Evolutionary conservation across 2,329 filamentous ascomycete species (phyloP).

Genomic region (Dactylellina leptospora): DNA sequence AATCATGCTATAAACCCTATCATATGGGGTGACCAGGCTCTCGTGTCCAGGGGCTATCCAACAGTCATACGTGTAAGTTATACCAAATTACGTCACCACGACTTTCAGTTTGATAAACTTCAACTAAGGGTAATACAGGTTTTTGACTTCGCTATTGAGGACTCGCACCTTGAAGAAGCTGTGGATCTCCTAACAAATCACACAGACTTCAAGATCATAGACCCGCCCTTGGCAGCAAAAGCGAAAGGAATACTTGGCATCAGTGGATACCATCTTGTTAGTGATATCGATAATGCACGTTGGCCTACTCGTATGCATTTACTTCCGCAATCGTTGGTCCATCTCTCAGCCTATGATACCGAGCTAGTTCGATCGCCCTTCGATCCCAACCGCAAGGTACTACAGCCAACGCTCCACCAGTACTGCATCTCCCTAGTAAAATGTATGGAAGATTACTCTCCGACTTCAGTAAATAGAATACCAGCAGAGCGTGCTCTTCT

Average conservation of each 20-base stretch:
- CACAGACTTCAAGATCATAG: slow-evolving; percentile 23
- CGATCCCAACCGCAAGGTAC: slow-evolving; percentile 37
- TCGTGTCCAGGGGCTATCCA: slow-evolving; percentile 33
- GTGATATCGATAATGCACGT: neutral
- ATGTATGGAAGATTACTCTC: slow-evolving; percentile 30
- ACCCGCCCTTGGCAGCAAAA: slow-evolving; percentile 25
- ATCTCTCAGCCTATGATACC: slow-evolving; percentile 18
- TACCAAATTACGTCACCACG: no score
- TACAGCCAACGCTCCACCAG: slow-evolving; percentile 15
- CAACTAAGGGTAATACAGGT: slow-evolving; percentile 34
- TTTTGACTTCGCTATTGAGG: slow-evolving; percentile 32
- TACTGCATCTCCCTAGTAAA: slow-evolving; percentile 30
- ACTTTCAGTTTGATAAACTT: neutral
- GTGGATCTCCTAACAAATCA: slow-evolving; percentile 16
- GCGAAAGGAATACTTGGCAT: slow-evolving; percentile 16
- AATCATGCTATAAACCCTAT: slow-evolving; percentile 28
- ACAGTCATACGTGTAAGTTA: no score
- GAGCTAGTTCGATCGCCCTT: slow-evolving; percentile 33
- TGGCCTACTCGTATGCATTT: slow-evolving; percentile 16
- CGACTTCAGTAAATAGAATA: slow-evolving; percentile 1
- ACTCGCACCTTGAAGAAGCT: slow-evolving; percentile 25
- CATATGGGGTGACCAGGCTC: slow-evolving; percentile 46
- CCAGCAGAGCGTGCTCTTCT: slow-evolving; percentile 18
- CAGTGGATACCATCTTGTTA: slow-evolving; percentile 34
- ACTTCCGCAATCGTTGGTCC: slow-evolving; percentile 23